Conservation (phyloP, 2,329 filamentous ascomycete genomes). For the Penicillium paneum region DNA sequence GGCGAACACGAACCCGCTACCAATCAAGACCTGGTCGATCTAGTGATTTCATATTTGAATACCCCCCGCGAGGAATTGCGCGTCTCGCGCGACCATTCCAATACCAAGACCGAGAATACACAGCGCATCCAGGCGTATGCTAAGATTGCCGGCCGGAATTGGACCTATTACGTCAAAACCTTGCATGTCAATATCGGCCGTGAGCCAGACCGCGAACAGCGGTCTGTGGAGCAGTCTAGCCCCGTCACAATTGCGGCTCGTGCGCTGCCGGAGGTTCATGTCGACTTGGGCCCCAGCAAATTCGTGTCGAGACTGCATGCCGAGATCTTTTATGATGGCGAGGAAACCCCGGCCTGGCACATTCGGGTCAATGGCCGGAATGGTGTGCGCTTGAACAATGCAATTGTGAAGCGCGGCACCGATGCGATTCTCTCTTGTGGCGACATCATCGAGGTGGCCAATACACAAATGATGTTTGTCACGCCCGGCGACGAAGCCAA, state of each 20-base stretch:
- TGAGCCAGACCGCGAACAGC: slow-evolving; percentile 46
- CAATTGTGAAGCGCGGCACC: slow-evolving; percentile 63
- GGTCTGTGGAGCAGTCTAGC: slow-evolving; percentile 45
- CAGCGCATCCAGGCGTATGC: slow-evolving; percentile 50
- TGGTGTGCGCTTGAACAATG: slow-evolving; percentile 78
- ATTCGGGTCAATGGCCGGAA: slow-evolving; percentile 88
- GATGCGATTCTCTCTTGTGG: slow-evolving; percentile 72
- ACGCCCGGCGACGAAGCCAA: slow-evolving; percentile 72
- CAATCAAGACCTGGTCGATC: slow-evolving; percentile 46
- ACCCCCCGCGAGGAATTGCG: slow-evolving; percentile 44
- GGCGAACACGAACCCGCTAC: slow-evolving; percentile 42
- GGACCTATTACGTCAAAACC: slow-evolving; percentile 53
- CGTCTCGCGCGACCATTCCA: slow-evolving; percentile 46
- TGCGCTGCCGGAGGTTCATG: slow-evolving; percentile 61
- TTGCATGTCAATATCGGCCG: slow-evolving; percentile 50
- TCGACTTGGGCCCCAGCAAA: slow-evolving; percentile 83
- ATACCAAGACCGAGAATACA: slow-evolving; percentile 45
- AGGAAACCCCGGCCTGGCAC: slow-evolving; percentile 66
- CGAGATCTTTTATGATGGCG: slow-evolving; percentile 70
- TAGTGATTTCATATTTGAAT: slow-evolving; percentile 48
- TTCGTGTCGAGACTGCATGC: slow-evolving; percentile 76
- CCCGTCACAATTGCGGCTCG: slow-evolving; percentile 45
- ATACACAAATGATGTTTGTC: slow-evolving; percentile 98
- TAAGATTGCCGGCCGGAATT: slow-evolving; percentile 50
- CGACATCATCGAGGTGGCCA: slow-evolving; percentile 85